These are phyloP conservation scores for Scheffersomyces titani DNA, from an alignment of 1,139 yeast genomes.

Conservation along the genomic window DNA sequence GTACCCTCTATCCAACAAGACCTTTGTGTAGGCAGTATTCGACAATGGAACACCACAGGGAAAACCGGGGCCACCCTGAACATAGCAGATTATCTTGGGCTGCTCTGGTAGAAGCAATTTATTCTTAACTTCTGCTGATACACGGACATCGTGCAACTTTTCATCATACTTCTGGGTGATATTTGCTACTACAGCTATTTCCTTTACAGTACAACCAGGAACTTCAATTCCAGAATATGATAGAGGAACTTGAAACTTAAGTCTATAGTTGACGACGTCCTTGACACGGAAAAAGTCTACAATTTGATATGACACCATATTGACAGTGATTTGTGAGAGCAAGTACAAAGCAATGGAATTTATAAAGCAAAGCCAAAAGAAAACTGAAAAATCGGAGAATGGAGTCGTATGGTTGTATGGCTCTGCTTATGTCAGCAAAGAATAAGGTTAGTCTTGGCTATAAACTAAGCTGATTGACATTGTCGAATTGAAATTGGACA, in stretches of 20 bases:
- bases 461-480: background rate
- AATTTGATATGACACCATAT: slow-evolving; percentile 2
- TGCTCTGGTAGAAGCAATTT: slow-evolving; percentile 22
- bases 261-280: slow-evolving; percentile 17
- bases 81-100: slow-evolving; percentile 39
- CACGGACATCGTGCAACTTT: slow-evolving; percentile 13
- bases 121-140: slow-evolving; percentile 1
- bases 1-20: slow-evolving; percentile 44
- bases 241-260: slow-evolving; percentile 26
- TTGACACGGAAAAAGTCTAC: slow-evolving; percentile 31
- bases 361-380: background rate
- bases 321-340: background rate
- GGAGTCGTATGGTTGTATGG: background rate
- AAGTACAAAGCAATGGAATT: background rate
- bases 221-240: slow-evolving; percentile 14
- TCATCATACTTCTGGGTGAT: slow-evolving; percentile 33
- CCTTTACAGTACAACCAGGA: slow-evolving; percentile 3
- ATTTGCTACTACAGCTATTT: slow-evolving; percentile 34
- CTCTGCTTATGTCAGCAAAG: background rate
- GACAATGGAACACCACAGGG: slow-evolving; percentile 42
- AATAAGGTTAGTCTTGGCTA: background rate
- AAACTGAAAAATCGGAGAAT: background rate
- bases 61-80: slow-evolving; percentile 66
- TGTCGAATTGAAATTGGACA: background rate
- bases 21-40: slow-evolving; percentile 35